Evolutionary conservation across 208 protist genomes (phyloP).

Genomic region (Ichthyophonus hoferi): DNA sequence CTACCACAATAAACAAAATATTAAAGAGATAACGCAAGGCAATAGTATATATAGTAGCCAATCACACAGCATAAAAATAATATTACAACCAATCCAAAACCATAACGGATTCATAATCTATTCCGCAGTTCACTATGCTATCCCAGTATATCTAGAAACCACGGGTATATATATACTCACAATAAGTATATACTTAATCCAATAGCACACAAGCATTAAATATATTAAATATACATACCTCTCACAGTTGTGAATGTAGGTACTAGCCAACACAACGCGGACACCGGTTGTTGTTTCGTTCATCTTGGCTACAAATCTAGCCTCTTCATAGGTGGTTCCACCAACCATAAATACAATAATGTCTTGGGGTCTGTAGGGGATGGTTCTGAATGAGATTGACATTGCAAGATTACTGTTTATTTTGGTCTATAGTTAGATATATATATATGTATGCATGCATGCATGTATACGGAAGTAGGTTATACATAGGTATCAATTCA

Average conservation of each 20-base stretch:
- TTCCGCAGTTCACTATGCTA: too few relatives aligned
- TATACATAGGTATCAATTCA: too few relatives aligned
- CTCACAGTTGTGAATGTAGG: slow-evolving; percentile 31
- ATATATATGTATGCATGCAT: slow-evolving; percentile 13
- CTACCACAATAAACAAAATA: too few relatives aligned
- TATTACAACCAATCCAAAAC: too few relatives aligned
- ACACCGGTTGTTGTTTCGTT: slow-evolving; percentile 24
- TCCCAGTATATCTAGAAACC: too few relatives aligned
- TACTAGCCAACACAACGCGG: slow-evolving; percentile 35
- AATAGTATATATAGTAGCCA: too few relatives aligned
- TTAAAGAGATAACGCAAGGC: too few relatives aligned
- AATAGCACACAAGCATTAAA: too few relatives aligned
- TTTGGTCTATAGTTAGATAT: slow-evolving; percentile 11
- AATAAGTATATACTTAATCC: too few relatives aligned
- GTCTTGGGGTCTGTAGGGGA: slow-evolving; percentile 48
- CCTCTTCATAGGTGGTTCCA: slow-evolving; percentile 73
- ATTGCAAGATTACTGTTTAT: not conserved
- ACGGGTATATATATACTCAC: too few relatives aligned
- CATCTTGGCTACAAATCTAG: slow-evolving; percentile 31
- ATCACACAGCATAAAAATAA: too few relatives aligned
- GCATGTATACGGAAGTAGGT: slow-evolving; percentile 14
- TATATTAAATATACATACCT: slow-evolving; percentile 13
- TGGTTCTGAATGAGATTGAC: not conserved
- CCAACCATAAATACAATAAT: slow-evolving; percentile 76
- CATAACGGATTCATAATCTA: too few relatives aligned